Evolutionary conservation across 2,329 filamentous ascomycete genomes (phyloP).

Genomic region (Metarhizium sp.): DNA sequence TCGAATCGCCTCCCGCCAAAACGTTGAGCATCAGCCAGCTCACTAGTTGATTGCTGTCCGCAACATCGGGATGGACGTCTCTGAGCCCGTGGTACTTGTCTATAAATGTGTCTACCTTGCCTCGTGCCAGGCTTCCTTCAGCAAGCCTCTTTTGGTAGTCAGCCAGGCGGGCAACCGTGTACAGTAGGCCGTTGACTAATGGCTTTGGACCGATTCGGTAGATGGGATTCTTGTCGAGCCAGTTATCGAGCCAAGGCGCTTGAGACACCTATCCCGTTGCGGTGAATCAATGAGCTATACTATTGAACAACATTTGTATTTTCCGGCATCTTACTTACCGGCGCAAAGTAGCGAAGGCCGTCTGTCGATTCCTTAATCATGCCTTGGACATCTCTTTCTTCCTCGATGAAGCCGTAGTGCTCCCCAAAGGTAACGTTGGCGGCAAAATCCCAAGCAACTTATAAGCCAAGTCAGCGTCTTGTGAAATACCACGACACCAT

Average conservation of each 20-base stretch:
- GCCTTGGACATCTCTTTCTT: conserved; percentile 25
- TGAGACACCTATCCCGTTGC: conserved; percentile 15
- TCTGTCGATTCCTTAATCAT: conserved; percentile 21
- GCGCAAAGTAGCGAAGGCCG: conserved; percentile 22
- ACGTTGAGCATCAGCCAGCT: conserved; percentile 11
- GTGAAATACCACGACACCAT: too few species aligned
- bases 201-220: conserved; percentile 14
- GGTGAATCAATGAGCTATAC: not conserved
- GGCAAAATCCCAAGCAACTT: conserved; percentile 30
- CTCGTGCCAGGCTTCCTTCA: conserved; percentile 9
- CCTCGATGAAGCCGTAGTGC: conserved; percentile 31
- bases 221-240: conserved; percentile 21
- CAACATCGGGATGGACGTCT: conserved; percentile 20
- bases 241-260: conserved; percentile 15
- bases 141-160: conserved; percentile 9
- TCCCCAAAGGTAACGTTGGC: conserved; percentile 29
- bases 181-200: conserved; percentile 9
- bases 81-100: conserved; percentile 9
- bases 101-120: conserved; percentile 15
- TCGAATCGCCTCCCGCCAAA: conserved; percentile 28
- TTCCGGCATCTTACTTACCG: conserved; percentile 3
- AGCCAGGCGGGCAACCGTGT: conserved; percentile 12
- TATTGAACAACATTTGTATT: not conserved
- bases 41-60: conserved; percentile 19
- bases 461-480: not conserved